Evolutionary conservation across 495 filamentous ascomycete species (phyloP).

Genomic region (Hyaloscypha hepaticicola): DNA sequence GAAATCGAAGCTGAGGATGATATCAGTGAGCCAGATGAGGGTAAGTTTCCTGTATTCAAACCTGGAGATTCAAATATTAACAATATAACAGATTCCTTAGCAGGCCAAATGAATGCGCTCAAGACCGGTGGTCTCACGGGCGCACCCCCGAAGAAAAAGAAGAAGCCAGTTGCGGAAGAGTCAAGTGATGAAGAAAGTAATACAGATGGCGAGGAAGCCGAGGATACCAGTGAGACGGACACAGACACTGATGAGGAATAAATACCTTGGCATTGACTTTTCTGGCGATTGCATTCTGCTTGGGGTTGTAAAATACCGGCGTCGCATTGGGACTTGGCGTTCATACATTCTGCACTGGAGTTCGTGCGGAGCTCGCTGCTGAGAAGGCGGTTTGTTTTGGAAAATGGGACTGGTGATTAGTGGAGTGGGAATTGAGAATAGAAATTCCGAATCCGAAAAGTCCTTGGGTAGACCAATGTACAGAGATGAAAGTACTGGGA

Average conservation of each 20-base stretch:
- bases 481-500: neutral
- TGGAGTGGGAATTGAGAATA: neutral
- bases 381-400: neutral
- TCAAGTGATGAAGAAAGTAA: conserved; percentile 80
- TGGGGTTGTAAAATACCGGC: conserved; percentile 19
- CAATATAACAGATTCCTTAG: conserved; percentile 71
- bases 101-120: conserved; percentile 90
- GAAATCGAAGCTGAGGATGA: conserved; percentile 83
- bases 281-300: neutral
- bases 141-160: conserved; percentile 53
- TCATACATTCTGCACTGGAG: neutral
- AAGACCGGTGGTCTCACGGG: conserved; percentile 61
- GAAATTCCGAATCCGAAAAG: neutral
- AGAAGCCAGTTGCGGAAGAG: conserved; percentile 50
- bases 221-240: conserved; percentile 74
- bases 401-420: neutral
- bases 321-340: conserved; percentile 24
- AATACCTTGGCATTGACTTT: neutral
- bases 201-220: conserved; percentile 73
- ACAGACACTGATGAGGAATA: conserved; percentile 72
- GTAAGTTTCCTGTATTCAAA: conserved; percentile 51
- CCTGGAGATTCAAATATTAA: conserved; percentile 32
- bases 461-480: neutral
- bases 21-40: conserved; percentile 96
- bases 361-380: neutral